phyloP scores from a whole-genome alignment of 2,329 filamentous ascomycete genomes.

The Diaporthe vaccinii region DNA sequence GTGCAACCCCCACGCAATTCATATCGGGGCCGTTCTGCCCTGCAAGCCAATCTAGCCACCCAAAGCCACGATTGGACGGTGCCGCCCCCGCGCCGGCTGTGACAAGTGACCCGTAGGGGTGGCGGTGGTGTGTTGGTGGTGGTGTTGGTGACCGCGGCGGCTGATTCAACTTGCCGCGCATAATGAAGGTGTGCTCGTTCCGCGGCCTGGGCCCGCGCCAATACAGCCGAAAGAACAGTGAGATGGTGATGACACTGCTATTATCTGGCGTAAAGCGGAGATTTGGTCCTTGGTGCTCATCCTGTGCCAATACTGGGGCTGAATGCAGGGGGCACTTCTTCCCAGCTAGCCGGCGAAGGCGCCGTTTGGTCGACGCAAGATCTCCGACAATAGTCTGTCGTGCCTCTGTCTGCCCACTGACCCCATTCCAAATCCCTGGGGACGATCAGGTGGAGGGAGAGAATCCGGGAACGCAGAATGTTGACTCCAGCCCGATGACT shows the following conservation, averaged over 20 bases:
- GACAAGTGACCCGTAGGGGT: constrained; percentile 7
- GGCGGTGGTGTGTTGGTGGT: constrained; percentile 2
- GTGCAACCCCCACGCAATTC: constrained; percentile 25
- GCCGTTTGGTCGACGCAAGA: constrained; percentile 20
- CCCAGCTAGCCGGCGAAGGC: constrained; percentile 17
- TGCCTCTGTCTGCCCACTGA: background rate
- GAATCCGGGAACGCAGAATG: constrained; percentile 15
- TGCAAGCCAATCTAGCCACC: constrained; percentile 5
- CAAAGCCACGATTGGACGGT: constrained; percentile 9
- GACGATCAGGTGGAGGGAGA: constrained; percentile 16
- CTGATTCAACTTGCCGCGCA: constrained; percentile 27
- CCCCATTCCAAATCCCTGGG: constrained; percentile 12
- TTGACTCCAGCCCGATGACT: constrained; percentile 10
- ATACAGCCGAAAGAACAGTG: constrained; percentile 5
- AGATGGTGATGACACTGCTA: constrained; percentile 2
- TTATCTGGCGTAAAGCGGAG: background rate
- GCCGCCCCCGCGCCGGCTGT: background rate
- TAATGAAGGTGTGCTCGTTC: constrained; percentile 8
- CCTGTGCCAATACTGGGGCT: constrained; percentile 17
- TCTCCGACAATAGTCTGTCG: background rate
- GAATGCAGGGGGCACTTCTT: constrained; percentile 10
- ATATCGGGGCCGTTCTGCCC: constrained; percentile 12
- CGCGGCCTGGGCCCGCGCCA: constrained; percentile 17
- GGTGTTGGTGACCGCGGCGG: constrained; percentile 28
- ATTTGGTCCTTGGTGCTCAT: constrained; percentile 23